Conservation (phyloP, 2,329 filamentous ascomycete genomes). For the Cordyceps pruinosa region DNA sequence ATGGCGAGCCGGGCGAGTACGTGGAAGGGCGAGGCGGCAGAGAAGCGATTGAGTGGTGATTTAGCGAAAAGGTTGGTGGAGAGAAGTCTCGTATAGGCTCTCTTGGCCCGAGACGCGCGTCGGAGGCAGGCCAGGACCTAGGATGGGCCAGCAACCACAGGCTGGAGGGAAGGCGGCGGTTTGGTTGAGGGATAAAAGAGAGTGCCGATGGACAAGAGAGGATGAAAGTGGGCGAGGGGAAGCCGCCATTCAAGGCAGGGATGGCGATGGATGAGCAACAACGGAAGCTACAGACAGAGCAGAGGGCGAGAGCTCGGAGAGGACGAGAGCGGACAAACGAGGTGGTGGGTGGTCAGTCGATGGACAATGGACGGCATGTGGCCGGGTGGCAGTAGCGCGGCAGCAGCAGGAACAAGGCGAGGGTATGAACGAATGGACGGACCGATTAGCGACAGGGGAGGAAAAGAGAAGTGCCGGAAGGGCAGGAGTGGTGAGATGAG, state of each 20-base stretch:
- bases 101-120: constrained; percentile 7
- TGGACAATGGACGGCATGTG: not conserved
- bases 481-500: too few relatives aligned
- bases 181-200: not conserved
- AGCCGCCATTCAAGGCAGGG: not conserved
- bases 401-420: not conserved
- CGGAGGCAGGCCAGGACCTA: not conserved
- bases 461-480: not conserved
- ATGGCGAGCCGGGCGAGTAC: not conserved
- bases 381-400: not conserved
- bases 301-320: not conserved
- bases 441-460: not conserved
- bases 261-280: not conserved
- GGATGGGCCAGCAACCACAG: not conserved
- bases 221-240: not conserved
- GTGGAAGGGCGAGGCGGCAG: not conserved
- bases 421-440: too few relatives aligned
- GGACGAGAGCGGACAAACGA: not conserved
- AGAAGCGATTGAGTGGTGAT: constrained; percentile 2
- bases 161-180: not conserved
- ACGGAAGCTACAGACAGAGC: not conserved
- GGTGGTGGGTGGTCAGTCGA: not conserved
- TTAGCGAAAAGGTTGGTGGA: not conserved
- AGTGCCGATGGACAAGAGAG: not conserved
- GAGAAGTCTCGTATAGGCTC: not conserved